Percentiles rank a stretch among this genome's conserved stretches.
phyloP scores from a whole-genome alignment of 352 stramenopile species.

The Thalassiosira hispida region DNA sequence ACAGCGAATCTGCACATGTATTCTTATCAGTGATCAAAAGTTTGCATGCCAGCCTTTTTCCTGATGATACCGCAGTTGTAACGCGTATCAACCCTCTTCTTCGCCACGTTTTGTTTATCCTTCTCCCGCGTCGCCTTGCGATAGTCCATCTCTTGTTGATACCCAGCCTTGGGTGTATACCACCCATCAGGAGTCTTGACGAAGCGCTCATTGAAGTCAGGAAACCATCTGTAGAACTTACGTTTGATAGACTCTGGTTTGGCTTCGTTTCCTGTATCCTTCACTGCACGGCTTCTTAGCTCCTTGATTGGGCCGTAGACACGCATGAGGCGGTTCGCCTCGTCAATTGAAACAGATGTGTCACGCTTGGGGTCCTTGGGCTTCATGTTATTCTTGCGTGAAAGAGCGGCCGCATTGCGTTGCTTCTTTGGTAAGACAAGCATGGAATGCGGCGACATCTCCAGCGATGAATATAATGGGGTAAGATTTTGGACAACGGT shows the following conservation, averaged over 20 bases:
- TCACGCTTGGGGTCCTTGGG: slow-evolving; percentile 27
- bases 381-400: slow-evolving; percentile 26
- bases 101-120: slow-evolving; percentile 33
- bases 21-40: no score
- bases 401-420: not conserved
- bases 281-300: slow-evolving; percentile 23
- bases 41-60: no score
- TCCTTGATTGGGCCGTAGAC: slow-evolving; percentile 49
- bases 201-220: slow-evolving; percentile 49
- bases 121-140: slow-evolving; percentile 40
- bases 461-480: not conserved
- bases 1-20: no score
- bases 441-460: no score
- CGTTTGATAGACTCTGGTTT: slow-evolving; percentile 47
- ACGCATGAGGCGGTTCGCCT: slow-evolving; percentile 54
- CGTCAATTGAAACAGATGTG: slow-evolving; percentile 34
- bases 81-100: slow-evolving; percentile 18
- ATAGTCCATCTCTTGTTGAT: slow-evolving; percentile 50
- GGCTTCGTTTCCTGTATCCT: not conserved
- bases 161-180: slow-evolving; percentile 41
- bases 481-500: not conserved
- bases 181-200: slow-evolving; percentile 25
- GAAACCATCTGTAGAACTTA: slow-evolving; percentile 62
- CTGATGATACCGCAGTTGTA: no score
- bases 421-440: slow-evolving; percentile 21